Conservation (phyloP, 176 grass and related monocot genomes). For the Triticum dicoccoides region DNA sequence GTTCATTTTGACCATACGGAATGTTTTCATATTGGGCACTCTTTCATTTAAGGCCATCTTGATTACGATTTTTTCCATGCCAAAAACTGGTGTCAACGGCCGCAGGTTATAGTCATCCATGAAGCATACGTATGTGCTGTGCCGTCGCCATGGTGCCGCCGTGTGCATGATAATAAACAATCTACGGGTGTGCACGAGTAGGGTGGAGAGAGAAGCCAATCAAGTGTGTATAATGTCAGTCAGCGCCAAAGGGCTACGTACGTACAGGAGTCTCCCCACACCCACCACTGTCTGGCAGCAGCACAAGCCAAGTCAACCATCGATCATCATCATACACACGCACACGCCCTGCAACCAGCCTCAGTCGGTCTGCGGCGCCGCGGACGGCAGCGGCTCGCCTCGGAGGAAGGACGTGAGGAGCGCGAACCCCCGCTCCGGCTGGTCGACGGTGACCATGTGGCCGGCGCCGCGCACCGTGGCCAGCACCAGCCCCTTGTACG, state of each 20-base stretch:
- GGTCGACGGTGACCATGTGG: slow-evolving; percentile 48
- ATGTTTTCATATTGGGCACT: no score
- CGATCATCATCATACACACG: background rate
- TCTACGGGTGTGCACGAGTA: background rate
- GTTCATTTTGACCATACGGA: no score
- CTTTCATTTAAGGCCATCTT: no score
- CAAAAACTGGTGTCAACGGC: no score
- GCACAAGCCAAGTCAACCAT: no score
- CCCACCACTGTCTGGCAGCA: background rate
- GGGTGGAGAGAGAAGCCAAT: background rate
- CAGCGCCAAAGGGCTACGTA: background rate
- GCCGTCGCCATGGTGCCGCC: no score
- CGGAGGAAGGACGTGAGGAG: slow-evolving; percentile 45
- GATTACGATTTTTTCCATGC: no score
- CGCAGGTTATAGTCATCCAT: no score
- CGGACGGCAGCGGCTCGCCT: slow-evolving; percentile 20
- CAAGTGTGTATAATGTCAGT: background rate
- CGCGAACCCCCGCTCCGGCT: slow-evolving; percentile 35
- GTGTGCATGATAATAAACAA: background rate
- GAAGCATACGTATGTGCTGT: no score
- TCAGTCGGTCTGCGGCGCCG: background rate
- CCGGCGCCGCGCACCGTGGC: slow-evolving; percentile 57
- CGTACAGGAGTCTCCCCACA: background rate
- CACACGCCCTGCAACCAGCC: background rate
- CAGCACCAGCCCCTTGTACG: slow-evolving; percentile 47